Evolutionary conservation across 2,329 filamentous ascomycete genomes (phyloP), one percentile per base, ranked within the genome.

Genomic region (Cadophora sp.): DNA sequence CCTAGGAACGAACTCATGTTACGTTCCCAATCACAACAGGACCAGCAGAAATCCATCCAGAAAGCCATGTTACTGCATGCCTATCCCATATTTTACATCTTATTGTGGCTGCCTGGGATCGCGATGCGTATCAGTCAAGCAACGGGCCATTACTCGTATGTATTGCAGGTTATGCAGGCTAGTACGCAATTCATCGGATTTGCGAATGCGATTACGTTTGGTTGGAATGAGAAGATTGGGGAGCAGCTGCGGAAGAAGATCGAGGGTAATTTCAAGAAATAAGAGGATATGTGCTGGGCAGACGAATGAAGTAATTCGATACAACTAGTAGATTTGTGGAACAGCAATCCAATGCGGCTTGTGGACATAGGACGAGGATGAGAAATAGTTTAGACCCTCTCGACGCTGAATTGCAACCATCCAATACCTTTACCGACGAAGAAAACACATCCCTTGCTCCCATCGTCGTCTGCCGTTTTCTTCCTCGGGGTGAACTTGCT

Each of bases 371-470:
- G 11, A 8, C 36, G 2, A 9, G 8, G 36, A 39, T 39, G 36
- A 39, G 36, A 39, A 39, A 6, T 58, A 22, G n/a, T n/a, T 45
- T 11, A 51, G 2, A 55, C 4, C 22, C 63, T 41, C 39, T 66
- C 39, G 9, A 64, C 62, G 41, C 59, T 64, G 36, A 70, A 67
- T 13, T 50, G 62, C 18, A 68, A 60, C 66, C 59, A 65, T 5
- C 68, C 66, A 50, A 67, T 64, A 6, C 68, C 65, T 20, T 66
- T 62, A 1, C 68, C 68, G 24, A 59, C 55, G 30, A 68, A 70
- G 50, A 68, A 70, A 6, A 47, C 51, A 43, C 45, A 65, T 3
- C 53, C 41, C 4, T 62, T 41, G 43, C 55, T 68, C 2, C 39
- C 63, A 6, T 24, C 41, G 18, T 30, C 56, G 8, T 36, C 55